phyloP scores from a whole-genome alignment of 768 basidiomycete genomes.

The Russula compacta region DNA sequence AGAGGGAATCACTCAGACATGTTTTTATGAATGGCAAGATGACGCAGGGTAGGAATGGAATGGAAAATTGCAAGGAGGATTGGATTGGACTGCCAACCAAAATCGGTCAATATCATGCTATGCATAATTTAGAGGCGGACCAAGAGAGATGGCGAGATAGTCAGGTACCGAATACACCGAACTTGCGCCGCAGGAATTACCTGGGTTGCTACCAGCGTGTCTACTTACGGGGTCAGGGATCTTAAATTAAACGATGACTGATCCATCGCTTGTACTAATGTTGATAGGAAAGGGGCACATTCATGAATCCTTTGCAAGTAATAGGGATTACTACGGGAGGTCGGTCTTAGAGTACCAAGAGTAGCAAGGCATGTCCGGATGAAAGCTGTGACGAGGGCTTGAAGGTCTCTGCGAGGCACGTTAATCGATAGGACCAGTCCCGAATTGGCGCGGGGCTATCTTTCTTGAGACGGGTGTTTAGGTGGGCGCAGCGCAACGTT shows the following conservation, averaged over 20 bases:
- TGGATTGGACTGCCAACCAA: background rate
- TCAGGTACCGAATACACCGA: background rate
- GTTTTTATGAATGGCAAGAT: constrained; percentile 16
- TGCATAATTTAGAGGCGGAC: background rate
- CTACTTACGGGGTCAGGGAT: background rate
- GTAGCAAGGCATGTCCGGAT: background rate
- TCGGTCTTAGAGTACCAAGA: background rate
- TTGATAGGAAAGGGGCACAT: background rate
- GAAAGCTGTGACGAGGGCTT: background rate
- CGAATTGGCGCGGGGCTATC: too few species aligned
- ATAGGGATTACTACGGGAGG: background rate
- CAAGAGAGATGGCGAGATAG: background rate
- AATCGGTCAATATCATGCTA: background rate
- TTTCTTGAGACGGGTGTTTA: background rate
- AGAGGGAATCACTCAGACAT: constrained; percentile 9
- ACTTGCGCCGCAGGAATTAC: background rate
- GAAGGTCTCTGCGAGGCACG: background rate
- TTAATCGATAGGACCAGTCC: background rate
- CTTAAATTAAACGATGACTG: background rate
- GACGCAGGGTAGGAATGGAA: constrained; percentile 8
- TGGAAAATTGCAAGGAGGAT: background rate
- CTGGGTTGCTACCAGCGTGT: background rate
- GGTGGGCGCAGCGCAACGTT: background rate
- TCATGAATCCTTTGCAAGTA: background rate
- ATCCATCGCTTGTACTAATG: background rate